Conservation (phyloP, 1,139 yeast species). For the Insectozyma bohioensis region DNA sequence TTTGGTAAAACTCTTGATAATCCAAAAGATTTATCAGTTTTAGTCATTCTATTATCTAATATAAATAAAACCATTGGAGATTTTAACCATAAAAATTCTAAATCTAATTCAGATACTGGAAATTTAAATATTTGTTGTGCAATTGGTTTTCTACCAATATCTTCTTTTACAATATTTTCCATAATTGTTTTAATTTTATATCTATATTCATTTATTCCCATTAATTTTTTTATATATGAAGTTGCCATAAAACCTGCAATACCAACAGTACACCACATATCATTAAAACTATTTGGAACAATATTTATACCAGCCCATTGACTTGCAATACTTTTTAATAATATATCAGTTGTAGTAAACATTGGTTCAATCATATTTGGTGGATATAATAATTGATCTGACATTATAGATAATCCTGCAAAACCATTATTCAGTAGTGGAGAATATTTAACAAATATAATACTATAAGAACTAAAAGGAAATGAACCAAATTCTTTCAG, state of each 20-base stretch:
- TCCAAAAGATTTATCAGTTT: conserved; percentile 93
- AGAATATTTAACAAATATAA: conserved; percentile 70
- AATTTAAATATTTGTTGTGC: conserved; percentile 64
- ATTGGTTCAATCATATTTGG: conserved; percentile 79
- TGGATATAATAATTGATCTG: conserved; percentile 69
- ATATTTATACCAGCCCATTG: conserved; percentile 97
- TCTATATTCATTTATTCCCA: conserved; percentile 84
- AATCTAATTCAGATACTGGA: conserved; percentile 64
- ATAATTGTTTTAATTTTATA: conserved; percentile 65
- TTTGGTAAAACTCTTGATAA: conserved; percentile 89
- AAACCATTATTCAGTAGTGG: conserved; percentile 41
- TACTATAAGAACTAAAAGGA: conserved; percentile 80
- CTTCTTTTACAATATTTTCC: conserved; percentile 68
- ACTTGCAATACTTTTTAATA: conserved; percentile 71
- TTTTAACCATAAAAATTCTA: conserved; percentile 69
- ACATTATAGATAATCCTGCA: conserved; percentile 76
- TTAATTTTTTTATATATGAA: conserved; percentile 63
- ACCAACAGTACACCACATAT: conserved; percentile 91
- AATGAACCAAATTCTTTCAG: conserved; percentile 90
- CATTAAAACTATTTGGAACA: conserved; percentile 76
- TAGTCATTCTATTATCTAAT: conserved; percentile 89
- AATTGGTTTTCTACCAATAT: conserved; percentile 79
- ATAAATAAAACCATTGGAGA: conserved; percentile 85
- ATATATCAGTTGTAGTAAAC: conserved; percentile 62
- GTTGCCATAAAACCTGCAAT: conserved; percentile 82